Conservation (phyloP, 1,284 basidiomycete genomes). For the Cutaneotrichosporon sp. region DNA sequence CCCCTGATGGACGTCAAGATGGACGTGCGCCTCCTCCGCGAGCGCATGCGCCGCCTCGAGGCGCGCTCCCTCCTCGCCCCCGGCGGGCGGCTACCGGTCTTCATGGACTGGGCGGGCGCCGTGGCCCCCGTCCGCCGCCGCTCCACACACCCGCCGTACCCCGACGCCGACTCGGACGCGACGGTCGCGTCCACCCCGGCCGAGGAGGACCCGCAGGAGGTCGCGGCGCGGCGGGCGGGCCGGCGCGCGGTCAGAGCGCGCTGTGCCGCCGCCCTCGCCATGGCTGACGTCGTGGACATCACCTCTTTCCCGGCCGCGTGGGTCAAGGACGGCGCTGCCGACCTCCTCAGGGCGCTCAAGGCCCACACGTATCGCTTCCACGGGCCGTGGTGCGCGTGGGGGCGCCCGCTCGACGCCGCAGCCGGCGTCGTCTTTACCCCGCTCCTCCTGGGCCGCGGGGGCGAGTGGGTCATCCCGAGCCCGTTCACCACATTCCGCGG, state of each 20-base stretch:
- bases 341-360: neutral
- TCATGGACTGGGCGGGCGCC: neutral
- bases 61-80: neutral
- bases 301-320: conserved; percentile 1
- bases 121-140: neutral
- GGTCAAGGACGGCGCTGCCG: neutral
- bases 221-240: neutral
- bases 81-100: neutral
- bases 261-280: neutral
- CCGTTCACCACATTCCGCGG: neutral
- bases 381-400: conserved; percentile 4
- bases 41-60: conserved; percentile 2
- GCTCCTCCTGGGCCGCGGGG: neutral
- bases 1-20: neutral
- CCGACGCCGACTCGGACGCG: neutral
- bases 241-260: neutral
- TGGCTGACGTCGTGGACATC: neutral
- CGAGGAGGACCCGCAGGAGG: neutral
- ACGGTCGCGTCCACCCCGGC: neutral
- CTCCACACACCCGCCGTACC: neutral
- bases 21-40: neutral
- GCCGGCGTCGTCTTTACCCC: neutral
- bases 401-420: neutral
- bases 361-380: neutral
- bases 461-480: conserved; percentile 2